Evolutionary conservation across 371 early-diverging fungal species (phyloP).

Genomic region (Saksenaea oblongispora): DNA sequence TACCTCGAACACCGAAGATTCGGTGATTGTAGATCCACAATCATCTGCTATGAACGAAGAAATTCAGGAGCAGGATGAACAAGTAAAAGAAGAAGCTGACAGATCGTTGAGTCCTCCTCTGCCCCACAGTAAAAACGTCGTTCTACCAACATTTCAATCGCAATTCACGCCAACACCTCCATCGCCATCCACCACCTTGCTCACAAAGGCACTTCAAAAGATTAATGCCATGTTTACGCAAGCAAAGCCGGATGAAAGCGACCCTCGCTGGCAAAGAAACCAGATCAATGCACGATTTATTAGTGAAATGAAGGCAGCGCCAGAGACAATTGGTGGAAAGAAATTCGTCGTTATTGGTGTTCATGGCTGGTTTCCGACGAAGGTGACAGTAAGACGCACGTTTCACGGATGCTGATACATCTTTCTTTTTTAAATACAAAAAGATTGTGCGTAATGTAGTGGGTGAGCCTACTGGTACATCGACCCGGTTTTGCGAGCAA

Average conservation of each 20-base stretch:
- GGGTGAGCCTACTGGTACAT: slow-evolving; percentile 94
- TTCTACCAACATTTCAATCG: slow-evolving; percentile 33
- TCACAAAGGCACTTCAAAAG: slow-evolving; percentile 15
- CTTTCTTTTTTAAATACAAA: neutral
- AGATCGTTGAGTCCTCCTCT: neutral
- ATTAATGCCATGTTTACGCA: slow-evolving; percentile 25
- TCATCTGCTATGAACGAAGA: neutral
- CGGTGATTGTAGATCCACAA: neutral
- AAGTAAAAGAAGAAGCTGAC: neutral
- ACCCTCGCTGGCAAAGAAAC: neutral
- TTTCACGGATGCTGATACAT: slow-evolving; percentile 26
- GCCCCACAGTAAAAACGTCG: slow-evolving; percentile 21
- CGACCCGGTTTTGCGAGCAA: slow-evolving; percentile 81
- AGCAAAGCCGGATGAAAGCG: neutral
- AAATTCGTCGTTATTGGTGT: slow-evolving; percentile 71
- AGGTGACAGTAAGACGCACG: slow-evolving; percentile 15
- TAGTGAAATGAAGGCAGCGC: slow-evolving; percentile 13
- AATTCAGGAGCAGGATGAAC: neutral
- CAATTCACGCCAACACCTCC: slow-evolving; percentile 19
- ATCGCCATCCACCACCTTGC: slow-evolving; percentile 3
- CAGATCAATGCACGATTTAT: slow-evolving; percentile 6
- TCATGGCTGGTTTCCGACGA: slow-evolving; percentile 90
- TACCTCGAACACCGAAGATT: neutral
- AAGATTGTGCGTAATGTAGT: slow-evolving; percentile 67
- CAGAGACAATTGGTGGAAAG: slow-evolving; percentile 5